Conservation (phyloP, 257 asterid species). For the Ajuga chamaepitys region DNA sequence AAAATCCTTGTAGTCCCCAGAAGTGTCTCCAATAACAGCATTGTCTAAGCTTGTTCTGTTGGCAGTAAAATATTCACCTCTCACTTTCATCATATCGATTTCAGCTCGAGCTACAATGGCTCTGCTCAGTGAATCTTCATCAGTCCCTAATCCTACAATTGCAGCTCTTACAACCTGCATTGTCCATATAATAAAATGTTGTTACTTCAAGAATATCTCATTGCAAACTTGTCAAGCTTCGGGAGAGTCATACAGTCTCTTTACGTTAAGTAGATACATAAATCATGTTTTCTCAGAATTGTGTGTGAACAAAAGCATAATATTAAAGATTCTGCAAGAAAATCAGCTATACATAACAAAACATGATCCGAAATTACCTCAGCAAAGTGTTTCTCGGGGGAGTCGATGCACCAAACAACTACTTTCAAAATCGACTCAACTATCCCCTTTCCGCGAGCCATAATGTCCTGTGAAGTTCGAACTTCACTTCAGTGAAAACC, state of each 20-base stretch:
- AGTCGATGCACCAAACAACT: slow-evolving; percentile 55
- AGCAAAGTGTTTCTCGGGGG: slow-evolving; percentile 80
- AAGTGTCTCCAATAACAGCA: slow-evolving; percentile 68
- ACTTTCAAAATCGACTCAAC: slow-evolving; percentile 48
- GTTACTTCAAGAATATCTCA: background rate
- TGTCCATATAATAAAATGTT: background rate
- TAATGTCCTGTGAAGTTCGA: slow-evolving; percentile 42
- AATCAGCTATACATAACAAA: too few species aligned
- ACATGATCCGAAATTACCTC: slow-evolving; percentile 36
- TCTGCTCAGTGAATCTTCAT: slow-evolving; percentile 67
- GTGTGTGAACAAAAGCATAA: too few species aligned
- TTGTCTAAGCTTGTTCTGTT: slow-evolving; percentile 39
- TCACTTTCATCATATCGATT: slow-evolving; percentile 63
- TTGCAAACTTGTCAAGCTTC: too few species aligned
- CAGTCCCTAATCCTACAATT: slow-evolving; percentile 64
- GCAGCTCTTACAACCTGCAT: slow-evolving; percentile 56
- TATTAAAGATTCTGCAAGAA: too few species aligned
- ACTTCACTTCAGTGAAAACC: background rate
- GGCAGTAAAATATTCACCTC: slow-evolving; percentile 42
- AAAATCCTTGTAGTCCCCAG: slow-evolving; percentile 76
- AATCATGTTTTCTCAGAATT: too few species aligned
- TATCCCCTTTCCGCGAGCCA: slow-evolving; percentile 42
- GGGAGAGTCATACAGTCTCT: too few species aligned
- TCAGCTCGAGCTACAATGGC: slow-evolving; percentile 70
- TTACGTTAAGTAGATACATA: too few species aligned